Evolutionary conservation across 768 basidiomycete species (phyloP).

Genomic region (Tulasnella sp.): DNA sequence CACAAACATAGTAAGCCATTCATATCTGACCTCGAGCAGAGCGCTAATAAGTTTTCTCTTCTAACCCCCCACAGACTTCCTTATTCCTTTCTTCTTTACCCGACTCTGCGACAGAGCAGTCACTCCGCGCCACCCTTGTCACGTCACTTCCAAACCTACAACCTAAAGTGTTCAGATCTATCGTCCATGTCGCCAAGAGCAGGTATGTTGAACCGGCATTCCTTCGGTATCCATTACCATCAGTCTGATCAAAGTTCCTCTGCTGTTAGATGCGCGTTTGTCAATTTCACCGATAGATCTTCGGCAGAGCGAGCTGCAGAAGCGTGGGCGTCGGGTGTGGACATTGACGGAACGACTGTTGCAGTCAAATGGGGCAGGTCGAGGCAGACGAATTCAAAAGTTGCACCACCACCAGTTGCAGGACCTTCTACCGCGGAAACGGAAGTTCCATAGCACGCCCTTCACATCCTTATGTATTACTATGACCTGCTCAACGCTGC

Average conservation of each 20-base stretch:
- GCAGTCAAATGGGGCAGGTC: conserved; percentile 78
- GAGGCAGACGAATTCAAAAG: not conserved
- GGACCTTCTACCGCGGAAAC: too few species aligned
- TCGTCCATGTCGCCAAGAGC: conserved; percentile 78
- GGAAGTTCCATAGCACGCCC: too few species aligned
- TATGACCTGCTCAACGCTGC: too few species aligned
- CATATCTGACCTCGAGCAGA: not conserved
- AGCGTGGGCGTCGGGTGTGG: conserved; percentile 84
- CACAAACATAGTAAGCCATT: conserved; percentile 56
- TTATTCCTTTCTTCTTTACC: conserved; percentile 77
- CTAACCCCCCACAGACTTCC: conserved; percentile 46
- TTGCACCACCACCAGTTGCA: too few species aligned
- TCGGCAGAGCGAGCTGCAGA: conserved; percentile 84
- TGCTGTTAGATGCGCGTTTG: conserved; percentile 70
- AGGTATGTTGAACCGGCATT: conserved; percentile 34
- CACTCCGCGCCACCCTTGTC: conserved; percentile 60
- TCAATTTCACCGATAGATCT: conserved; percentile 77
- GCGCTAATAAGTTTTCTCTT: not conserved
- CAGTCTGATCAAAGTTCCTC: not conserved
- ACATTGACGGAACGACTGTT: conserved; percentile 65
- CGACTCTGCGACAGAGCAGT: conserved; percentile 54
- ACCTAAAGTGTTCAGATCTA: conserved; percentile 61
- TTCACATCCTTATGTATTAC: too few species aligned
- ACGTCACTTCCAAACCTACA: conserved; percentile 54
- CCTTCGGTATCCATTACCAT: not conserved